phyloP scores from a whole-genome alignment of 2,329 filamentous ascomycete species.

The Penicillium vulpinum region DNA sequence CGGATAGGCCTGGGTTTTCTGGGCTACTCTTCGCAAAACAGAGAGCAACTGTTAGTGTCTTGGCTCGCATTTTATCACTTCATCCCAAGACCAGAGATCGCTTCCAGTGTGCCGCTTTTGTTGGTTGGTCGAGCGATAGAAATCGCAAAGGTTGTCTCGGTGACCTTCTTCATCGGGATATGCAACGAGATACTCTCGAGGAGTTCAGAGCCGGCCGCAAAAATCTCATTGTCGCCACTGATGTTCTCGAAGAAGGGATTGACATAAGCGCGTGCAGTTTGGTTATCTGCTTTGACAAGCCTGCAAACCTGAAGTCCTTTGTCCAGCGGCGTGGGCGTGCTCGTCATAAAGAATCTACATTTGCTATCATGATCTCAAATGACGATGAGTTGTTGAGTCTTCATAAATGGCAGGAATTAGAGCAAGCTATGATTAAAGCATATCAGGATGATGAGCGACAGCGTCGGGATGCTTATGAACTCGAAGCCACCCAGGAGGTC shows the following conservation, averaged over 20 bases:
- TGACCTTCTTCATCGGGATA: slow-evolving; percentile 50
- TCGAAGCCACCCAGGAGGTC: slow-evolving; percentile 52
- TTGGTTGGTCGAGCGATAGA: slow-evolving; percentile 51
- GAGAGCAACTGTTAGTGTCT: slow-evolving; percentile 60
- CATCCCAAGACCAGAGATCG: slow-evolving; percentile 51
- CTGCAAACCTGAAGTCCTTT: slow-evolving; percentile 63
- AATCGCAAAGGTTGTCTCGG: slow-evolving; percentile 50
- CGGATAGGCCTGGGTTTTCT: slow-evolving; percentile 49
- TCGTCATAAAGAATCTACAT: slow-evolving; percentile 57
- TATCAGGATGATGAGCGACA: slow-evolving; percentile 67
- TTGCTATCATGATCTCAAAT: slow-evolving; percentile 51
- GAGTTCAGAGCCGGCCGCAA: slow-evolving; percentile 55
- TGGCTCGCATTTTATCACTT: slow-evolving; percentile 58
- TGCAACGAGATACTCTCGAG: slow-evolving; percentile 53
- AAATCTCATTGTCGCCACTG: slow-evolving; percentile 60
- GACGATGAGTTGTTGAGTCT: slow-evolving; percentile 36
- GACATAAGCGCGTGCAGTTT: slow-evolving; percentile 64
- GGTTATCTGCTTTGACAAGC: slow-evolving; percentile 65
- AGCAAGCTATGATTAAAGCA: slow-evolving; percentile 68
- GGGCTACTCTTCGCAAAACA: slow-evolving; percentile 69
- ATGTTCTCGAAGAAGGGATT: slow-evolving; percentile 62
- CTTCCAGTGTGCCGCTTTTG: slow-evolving; percentile 43
- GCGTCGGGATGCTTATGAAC: slow-evolving; percentile 45
- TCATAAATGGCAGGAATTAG: slow-evolving; percentile 64
- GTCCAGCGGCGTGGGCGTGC: slow-evolving; percentile 66